Percentiles rank a stretch among this genome's conserved stretches.
Conservation (phyloP, 1,284 basidiomycete species). For the Apiotrichum akiyoshidainum region DNA sequence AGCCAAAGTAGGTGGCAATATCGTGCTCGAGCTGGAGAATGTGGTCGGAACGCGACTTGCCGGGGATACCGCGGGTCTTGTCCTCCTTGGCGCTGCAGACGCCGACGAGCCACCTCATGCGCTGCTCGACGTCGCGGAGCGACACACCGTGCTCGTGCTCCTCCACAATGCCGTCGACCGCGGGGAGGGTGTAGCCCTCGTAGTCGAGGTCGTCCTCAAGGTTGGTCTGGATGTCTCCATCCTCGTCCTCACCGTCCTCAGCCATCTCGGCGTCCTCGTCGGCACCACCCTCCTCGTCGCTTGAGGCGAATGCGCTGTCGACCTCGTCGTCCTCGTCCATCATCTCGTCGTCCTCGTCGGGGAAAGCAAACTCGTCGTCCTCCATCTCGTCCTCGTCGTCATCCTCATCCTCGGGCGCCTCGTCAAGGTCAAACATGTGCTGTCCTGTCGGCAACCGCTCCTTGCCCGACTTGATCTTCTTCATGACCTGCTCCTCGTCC, state of each 20-base stretch:
- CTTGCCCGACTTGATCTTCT: slow-evolving; percentile 48
- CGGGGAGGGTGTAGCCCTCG: slow-evolving; percentile 73
- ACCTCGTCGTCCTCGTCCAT: slow-evolving; percentile 52
- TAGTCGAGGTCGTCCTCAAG: slow-evolving; percentile 60
- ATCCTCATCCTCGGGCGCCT: slow-evolving; percentile 39
- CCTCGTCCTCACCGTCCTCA: slow-evolving; percentile 37
- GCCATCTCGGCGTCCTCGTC: slow-evolving; percentile 21
- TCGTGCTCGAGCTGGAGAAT: slow-evolving; percentile 81
- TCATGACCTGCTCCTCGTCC: slow-evolving; percentile 55
- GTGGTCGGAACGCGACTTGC: slow-evolving; percentile 84
- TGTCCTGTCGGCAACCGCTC: slow-evolving; percentile 45
- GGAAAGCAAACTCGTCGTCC: slow-evolving; percentile 53
- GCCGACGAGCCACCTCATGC: slow-evolving; percentile 83
- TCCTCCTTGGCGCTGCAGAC: slow-evolving; percentile 73
- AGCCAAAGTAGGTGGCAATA: slow-evolving; percentile 93
- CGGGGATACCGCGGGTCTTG: slow-evolving; percentile 55
- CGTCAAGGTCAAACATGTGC: slow-evolving; percentile 51
- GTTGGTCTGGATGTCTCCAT: slow-evolving; percentile 51
- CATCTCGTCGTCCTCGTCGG: slow-evolving; percentile 53
- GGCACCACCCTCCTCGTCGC: slow-evolving; percentile 45
- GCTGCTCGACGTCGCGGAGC: slow-evolving; percentile 75
- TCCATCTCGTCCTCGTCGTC: slow-evolving; percentile 49
- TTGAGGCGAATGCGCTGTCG: slow-evolving; percentile 46
- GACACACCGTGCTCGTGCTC: slow-evolving; percentile 68
- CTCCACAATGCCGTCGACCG: slow-evolving; percentile 74